phyloP scores from a whole-genome alignment of 148 eudicot species.

The Fagopyrum esculentum region DNA sequence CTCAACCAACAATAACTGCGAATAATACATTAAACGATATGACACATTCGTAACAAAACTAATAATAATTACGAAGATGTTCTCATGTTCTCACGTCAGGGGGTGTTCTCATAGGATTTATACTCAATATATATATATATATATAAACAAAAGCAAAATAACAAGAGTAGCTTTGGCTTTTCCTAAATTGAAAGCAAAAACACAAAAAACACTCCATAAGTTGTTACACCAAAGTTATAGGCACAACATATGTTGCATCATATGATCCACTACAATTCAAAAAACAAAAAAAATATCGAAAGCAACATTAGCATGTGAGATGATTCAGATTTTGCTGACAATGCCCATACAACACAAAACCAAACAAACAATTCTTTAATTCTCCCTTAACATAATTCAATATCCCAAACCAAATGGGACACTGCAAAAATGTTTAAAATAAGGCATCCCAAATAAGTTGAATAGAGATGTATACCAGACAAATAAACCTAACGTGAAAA shows the following conservation, averaged over 20 bases:
- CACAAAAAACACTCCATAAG: not conserved
- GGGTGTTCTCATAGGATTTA: no score
- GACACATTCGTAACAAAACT: no score
- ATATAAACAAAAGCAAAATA: no score
- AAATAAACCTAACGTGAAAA: not conserved
- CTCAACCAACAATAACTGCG: no score
- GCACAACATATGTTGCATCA: not conserved
- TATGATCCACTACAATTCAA: no score
- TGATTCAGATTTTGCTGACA: not conserved
- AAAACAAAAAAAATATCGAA: not conserved
- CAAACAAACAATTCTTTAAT: not conserved
- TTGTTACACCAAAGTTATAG: not conserved
- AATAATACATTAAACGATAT: no score
- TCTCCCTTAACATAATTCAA: not conserved
- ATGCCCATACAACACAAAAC: not conserved
- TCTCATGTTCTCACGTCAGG: no score
- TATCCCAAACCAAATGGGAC: not conserved
- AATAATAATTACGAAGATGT: no score
- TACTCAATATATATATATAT: no score
- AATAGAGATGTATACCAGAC: not conserved
- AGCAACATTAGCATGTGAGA: slow-evolving; percentile 1
- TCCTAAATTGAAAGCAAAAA: not conserved
- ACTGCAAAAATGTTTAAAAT: no score
- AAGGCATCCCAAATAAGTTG: not conserved
- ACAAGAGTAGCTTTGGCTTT: not conserved